Evolutionary conservation across 2,329 filamentous ascomycete genomes (phyloP), one percentile per base, ranked within the genome.

Genomic region (Neonectria faginata): DNA sequence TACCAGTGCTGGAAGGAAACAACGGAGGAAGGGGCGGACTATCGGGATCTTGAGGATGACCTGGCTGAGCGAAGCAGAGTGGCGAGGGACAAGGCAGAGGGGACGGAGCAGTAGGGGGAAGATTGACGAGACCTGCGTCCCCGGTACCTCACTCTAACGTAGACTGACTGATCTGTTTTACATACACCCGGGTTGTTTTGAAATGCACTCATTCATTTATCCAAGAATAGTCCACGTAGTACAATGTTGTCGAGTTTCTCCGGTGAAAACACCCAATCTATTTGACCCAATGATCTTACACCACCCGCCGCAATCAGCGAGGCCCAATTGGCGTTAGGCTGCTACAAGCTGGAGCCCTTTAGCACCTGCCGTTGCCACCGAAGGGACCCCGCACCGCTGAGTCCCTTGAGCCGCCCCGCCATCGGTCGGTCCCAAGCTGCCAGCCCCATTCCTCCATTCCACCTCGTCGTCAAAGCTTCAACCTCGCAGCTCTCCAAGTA

Each of bases 31-130:
- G 78, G 78, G 1, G 59, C 20, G 41, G 57, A 70, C 7, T 77
- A 78, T 62, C 62, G 72, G n/a, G 79, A 81, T 60, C 63, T 78
- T 14, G 76, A 74, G 12, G 74, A 74, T 59, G 72, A 72, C 22
- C 59, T 74, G 67, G 56, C 42, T 39, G 56, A 31, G 31, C 60
- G 68, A 36, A 48, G 48, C 39, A 31, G 55, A 12, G 53, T 56
- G 18, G 57, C 52, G n/a, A 31, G 48, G 42, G 33, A 59, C 16
- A 44, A 36, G 42, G 31, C 10, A 51, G 60, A 54, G 9, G 55
- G 39, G 22, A 12, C 22, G 45, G 36, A 22, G 39, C 48, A 36
- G 51, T 18, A 12, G 33, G 9, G 29, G 47, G 4, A 12, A 52
- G 29, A 53, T 25, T 25, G 33, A 29, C 3, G 36, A 44, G 36